Percentiles rank a stretch among this genome's conserved stretches.
These are phyloP conservation scores for Wolfiporia cocos DNA, from an alignment of 1,284 basidiomycete species.

Conservation along the genomic window DNA sequence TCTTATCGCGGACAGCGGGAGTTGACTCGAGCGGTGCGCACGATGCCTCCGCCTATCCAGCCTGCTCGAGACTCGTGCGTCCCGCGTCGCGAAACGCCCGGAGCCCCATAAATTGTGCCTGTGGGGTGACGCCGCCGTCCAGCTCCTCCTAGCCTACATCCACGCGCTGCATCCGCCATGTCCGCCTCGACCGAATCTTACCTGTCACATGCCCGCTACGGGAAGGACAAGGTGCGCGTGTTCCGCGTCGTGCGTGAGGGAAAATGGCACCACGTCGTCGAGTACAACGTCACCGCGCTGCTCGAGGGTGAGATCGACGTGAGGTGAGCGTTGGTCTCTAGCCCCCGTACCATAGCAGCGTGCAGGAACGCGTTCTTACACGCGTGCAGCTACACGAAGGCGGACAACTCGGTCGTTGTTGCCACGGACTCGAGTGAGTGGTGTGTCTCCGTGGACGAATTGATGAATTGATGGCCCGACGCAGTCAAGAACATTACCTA, in stretches of 20 bases:
- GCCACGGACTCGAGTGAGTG: conserved; percentile 82
- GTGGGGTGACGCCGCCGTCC: neutral
- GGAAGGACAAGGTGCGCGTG: conserved; percentile 84
- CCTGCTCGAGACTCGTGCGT: neutral
- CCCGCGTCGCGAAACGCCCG: neutral
- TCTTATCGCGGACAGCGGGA: no score
- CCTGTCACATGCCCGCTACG: conserved; percentile 61
- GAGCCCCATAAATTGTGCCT: neutral
- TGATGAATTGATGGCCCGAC: no score
- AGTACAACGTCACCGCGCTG: conserved; percentile 75
- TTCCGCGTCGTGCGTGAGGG: conserved; percentile 78
- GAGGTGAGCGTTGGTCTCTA: conserved; percentile 38
- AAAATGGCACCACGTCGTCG: conserved; percentile 65
- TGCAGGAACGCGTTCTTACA: neutral
- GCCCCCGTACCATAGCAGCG: neutral
- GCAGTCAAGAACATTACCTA: conserved; percentile 92
- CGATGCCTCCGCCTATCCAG: neutral
- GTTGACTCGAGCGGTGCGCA: no score
- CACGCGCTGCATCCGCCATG: neutral
- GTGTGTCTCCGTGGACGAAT: neutral
- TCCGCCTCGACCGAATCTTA: conserved; percentile 11
- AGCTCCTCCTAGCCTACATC: neutral
- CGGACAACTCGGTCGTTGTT: conserved; percentile 81
- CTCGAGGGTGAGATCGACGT: conserved; percentile 76
- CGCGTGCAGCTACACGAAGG: conserved; percentile 63